Percentiles rank a stretch among this genome's conserved stretches.
Evolutionary conservation across 2,329 filamentous ascomycete species (phyloP).

Genomic region (Diaporthe sp.): DNA sequence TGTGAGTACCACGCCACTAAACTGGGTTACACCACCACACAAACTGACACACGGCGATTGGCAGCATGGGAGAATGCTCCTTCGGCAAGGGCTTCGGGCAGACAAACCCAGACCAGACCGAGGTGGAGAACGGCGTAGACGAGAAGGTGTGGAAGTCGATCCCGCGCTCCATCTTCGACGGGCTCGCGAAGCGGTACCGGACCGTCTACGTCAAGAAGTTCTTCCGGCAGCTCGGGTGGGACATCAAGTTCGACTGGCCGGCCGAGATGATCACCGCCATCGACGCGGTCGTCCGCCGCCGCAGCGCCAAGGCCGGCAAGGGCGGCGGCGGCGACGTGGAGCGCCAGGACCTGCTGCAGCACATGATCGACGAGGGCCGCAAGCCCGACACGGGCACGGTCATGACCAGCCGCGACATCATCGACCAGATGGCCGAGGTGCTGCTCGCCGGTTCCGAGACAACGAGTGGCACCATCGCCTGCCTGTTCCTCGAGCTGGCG

Average conservation of each 20-base stretch:
- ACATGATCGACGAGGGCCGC: slow-evolving; percentile 43
- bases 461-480: slow-evolving; percentile 45
- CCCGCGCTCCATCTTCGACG: slow-evolving; percentile 43
- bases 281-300: slow-evolving; percentile 37
- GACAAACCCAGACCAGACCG: slow-evolving; percentile 43
- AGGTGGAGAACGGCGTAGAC: slow-evolving; percentile 41
- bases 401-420: slow-evolving; percentile 43
- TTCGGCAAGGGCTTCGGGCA: slow-evolving; percentile 48
- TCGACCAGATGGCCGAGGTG: slow-evolving; percentile 38
- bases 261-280: slow-evolving; percentile 42
- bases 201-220: slow-evolving; percentile 43
- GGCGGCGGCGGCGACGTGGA: not conserved
- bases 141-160: slow-evolving; percentile 43
- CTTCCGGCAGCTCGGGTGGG: slow-evolving; percentile 39
- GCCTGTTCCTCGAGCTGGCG: slow-evolving; percentile 47
- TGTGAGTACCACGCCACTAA: slow-evolving; percentile 35
- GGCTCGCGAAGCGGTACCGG: slow-evolving; percentile 40
- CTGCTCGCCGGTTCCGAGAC: slow-evolving; percentile 48
- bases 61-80: slow-evolving; percentile 46
- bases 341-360: slow-evolving; percentile 42
- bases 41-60: not conserved
- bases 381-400: slow-evolving; percentile 31
- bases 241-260: slow-evolving; percentile 44
- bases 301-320: slow-evolving; percentile 14
- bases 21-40: fast-evolving